phyloP scores from a whole-genome alignment of 257 asterid genomes.

The Ilex asprella region DNA sequence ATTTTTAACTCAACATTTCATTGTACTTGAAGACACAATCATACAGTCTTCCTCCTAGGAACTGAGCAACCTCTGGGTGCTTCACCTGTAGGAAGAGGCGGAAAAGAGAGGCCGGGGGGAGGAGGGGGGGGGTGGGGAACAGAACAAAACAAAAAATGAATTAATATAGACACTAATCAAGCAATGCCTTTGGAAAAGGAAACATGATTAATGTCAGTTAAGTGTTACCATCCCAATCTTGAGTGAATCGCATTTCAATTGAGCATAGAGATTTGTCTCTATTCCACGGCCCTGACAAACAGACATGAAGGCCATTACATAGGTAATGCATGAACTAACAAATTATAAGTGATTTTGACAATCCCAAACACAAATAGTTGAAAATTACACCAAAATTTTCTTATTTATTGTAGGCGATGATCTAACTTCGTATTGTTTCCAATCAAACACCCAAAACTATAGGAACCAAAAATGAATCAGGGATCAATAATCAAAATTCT shows the following conservation, averaged over 20 bases:
- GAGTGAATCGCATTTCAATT: constrained; percentile 85
- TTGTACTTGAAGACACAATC: constrained; percentile 89
- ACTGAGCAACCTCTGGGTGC: constrained; percentile 93
- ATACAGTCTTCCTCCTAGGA: constrained; percentile 93
- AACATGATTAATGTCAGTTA: neutral
- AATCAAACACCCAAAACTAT: too few species aligned
- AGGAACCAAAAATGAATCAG: too few species aligned
- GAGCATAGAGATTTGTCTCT: constrained; percentile 94
- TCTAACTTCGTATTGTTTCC: too few species aligned
- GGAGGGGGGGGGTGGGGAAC: neutral
- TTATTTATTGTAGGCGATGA: too few species aligned
- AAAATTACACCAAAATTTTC: too few species aligned
- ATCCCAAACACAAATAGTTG: too few species aligned
- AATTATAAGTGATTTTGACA: too few species aligned
- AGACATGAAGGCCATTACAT: neutral
- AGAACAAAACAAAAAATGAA: constrained; percentile 2
- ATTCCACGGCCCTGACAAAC: constrained; percentile 83
- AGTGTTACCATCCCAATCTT: constrained; percentile 81
- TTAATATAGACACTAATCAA: neutral
- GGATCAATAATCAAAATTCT: too few species aligned
- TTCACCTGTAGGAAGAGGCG: constrained; percentile 51
- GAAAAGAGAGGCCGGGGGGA: constrained; percentile 3
- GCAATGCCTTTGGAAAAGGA: neutral
- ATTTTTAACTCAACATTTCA: constrained; percentile 28
- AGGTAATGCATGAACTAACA: neutral